Conservation (phyloP, 2,329 filamentous ascomycete species). For the Botrytis fragariae region DNA sequence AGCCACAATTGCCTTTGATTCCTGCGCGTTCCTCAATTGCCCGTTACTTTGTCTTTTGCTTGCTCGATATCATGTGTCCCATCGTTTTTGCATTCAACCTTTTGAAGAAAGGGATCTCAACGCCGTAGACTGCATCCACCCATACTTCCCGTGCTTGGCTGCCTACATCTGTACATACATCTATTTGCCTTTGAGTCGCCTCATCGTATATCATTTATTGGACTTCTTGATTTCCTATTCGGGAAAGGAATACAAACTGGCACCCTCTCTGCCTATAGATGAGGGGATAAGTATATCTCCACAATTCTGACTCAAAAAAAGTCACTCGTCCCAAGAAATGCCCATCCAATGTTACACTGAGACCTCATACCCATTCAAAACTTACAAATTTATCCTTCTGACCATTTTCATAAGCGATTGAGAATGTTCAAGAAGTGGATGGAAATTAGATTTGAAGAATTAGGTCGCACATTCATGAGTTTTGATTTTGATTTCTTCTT, state of each 20-base stretch:
- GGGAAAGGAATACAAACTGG: constrained; percentile 3
- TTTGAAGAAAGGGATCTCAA: neutral
- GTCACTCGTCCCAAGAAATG: constrained; percentile 14
- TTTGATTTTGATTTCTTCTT: neutral
- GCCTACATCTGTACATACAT: neutral
- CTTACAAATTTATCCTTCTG: constrained; percentile 2
- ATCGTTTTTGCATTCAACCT: neutral
- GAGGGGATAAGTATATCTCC: constrained; percentile 10
- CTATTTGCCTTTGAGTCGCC: neutral
- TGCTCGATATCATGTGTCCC: neutral
- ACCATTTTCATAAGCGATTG: neutral
- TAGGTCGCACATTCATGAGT: neutral
- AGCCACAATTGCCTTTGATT: neutral
- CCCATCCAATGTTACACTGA: constrained; percentile 12
- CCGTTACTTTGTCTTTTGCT: neutral
- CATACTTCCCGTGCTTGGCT: constrained; percentile 8
- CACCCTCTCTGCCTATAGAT: neutral
- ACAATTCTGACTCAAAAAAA: constrained; percentile 16
- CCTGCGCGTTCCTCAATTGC: neutral
- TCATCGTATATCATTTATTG: neutral
- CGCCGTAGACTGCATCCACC: constrained; percentile 5
- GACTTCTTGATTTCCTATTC: constrained; percentile 5
- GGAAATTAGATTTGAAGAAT: neutral
- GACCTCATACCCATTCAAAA: neutral
- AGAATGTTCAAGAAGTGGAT: neutral